Evolutionary conservation across 257 asterid species (phyloP), one percentile per base, ranked within the genome.

Genomic region (Nicotiana paniculata): DNA sequence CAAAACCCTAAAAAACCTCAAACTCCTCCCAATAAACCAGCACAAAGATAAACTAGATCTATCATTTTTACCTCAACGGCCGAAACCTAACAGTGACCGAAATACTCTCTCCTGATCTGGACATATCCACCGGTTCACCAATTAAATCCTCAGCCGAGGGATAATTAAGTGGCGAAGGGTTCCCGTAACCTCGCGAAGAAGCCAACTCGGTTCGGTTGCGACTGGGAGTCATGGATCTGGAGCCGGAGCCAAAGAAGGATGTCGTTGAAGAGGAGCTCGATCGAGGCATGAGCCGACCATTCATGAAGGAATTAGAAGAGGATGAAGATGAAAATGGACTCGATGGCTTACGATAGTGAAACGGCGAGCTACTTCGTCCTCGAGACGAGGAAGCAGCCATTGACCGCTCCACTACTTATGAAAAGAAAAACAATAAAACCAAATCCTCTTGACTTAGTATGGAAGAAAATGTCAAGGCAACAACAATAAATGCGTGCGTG

Each of bases 71-170:
- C 61, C 79, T 72, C 79, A 72, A 11, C 15, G 79, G 79, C 61
- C 99, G 92, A 89, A 96, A 96, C 43, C 99, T 86, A 90, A 96
- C 92, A 15, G 99, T 96, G 58, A 94, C 99, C 6, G 98, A 92
- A 83, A 96, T 94, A 84, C 98, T 93, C 77, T 96, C 99, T 84
- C 89, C 97, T 88, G 98, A 90, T 93, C 93, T 82, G 82, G 99
- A 84, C n/a, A 87, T 74, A 84, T 90, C 97, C 21, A 84, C 83
- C 8, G 90, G 94, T 83, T 94, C 99, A 10, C 83, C 89, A 70
- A 85, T 77, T 80, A 93, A 85, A 85, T 91, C 98, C 48, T 94
- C 98, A 83, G 84, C 85, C 39, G 90, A 79, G 24, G 96, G 93
- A 86, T 87, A 92, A 81, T 90, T 87, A 82, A 86, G 94, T 61